phyloP scores from a whole-genome alignment of 768 basidiomycete species.

The Mycena indigotica region DNA sequence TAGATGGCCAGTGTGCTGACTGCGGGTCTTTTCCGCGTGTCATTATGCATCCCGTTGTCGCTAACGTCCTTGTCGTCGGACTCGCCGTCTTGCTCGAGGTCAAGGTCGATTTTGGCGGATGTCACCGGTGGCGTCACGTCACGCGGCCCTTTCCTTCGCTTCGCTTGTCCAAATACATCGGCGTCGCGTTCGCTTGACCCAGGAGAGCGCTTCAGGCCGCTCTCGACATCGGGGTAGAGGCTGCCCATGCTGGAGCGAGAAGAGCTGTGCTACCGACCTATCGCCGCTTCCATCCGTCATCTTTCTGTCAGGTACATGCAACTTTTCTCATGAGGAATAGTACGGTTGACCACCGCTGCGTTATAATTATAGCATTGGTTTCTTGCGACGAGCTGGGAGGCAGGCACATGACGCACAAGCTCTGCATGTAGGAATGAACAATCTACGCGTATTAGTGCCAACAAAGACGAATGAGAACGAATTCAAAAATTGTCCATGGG shows the following conservation, averaged over 20 bases:
- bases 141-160: background rate
- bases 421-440: too few relatives aligned
- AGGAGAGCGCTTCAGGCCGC: background rate
- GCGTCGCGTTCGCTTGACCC: background rate
- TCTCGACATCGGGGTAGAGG: background rate
- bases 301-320: background rate
- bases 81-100: too few relatives aligned
- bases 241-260: background rate
- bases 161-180: background rate
- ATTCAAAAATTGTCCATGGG: too few relatives aligned
- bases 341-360: too few relatives aligned
- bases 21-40: background rate
- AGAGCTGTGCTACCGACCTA: background rate
- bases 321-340: too few relatives aligned
- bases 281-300: background rate
- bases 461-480: too few relatives aligned
- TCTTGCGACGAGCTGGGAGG: too few relatives aligned
- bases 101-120: too few relatives aligned
- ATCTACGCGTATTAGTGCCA: too few relatives aligned
- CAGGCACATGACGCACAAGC: too few relatives aligned
- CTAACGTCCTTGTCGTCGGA: background rate
- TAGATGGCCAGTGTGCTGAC: background rate
- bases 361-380: too few relatives aligned
- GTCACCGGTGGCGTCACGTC: background rate
- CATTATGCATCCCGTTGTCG: background rate